Percentiles rank a stretch among this genome's conserved stretches.
Evolutionary conservation across 1,139 yeast species (phyloP).

Genomic region (Zygoascus hellenicus): DNA sequence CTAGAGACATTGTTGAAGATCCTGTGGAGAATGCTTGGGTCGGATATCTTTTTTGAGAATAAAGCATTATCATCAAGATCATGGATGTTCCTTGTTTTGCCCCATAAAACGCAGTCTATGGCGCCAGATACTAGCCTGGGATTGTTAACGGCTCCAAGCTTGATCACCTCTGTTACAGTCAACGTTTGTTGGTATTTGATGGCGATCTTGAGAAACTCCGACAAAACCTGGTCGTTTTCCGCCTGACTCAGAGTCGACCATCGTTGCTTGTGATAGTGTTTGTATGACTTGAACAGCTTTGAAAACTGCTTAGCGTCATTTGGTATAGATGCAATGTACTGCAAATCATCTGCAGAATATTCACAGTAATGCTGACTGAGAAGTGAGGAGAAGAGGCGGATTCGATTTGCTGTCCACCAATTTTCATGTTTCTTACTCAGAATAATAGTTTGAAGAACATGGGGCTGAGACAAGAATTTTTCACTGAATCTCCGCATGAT

Average conservation of each 20-base stretch:
- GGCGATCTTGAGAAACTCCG: slow-evolving; percentile 15
- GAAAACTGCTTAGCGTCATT: slow-evolving; percentile 10
- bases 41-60: slow-evolving; percentile 10
- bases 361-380: slow-evolving; percentile 4
- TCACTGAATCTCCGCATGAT: slow-evolving; percentile 11
- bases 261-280: slow-evolving; percentile 6
- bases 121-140: slow-evolving; percentile 12
- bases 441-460: slow-evolving; percentile 11
- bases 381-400: not conserved
- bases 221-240: slow-evolving; percentile 4
- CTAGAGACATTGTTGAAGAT: slow-evolving; percentile 12
- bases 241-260: not conserved
- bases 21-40: slow-evolving; percentile 12
- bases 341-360: slow-evolving; percentile 8
- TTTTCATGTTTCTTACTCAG: slow-evolving; percentile 1
- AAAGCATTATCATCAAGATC: slow-evolving; percentile 12
- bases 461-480: slow-evolving; percentile 8
- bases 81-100: slow-evolving; percentile 8
- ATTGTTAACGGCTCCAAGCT: slow-evolving; percentile 12
- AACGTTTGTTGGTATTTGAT: slow-evolving; percentile 14
- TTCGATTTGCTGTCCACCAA: slow-evolving; percentile 7
- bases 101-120: slow-evolving; percentile 14
- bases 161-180: slow-evolving; percentile 15
- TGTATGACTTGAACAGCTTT: slow-evolving; percentile 7
- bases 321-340: slow-evolving; percentile 10